Evolutionary conservation across 371 early-diverging fungal species (phyloP).

Genomic region (Syncephalastrum racemosum): DNA sequence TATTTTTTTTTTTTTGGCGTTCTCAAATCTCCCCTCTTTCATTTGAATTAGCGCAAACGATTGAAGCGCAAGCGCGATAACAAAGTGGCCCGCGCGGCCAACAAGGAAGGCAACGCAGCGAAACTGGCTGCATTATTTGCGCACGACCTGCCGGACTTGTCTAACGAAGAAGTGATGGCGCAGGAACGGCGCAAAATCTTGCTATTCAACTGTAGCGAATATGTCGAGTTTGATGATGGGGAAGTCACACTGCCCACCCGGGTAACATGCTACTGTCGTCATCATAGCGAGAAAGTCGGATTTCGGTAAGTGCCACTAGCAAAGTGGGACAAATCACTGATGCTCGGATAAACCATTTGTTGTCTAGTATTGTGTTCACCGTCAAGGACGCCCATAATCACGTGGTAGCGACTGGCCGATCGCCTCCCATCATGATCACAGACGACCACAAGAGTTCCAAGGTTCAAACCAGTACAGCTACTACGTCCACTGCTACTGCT

Average conservation of each 20-base stretch:
- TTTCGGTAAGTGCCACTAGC: conserved; percentile 54
- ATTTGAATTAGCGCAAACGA: conserved; percentile 43
- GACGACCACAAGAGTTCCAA: conserved; percentile 87
- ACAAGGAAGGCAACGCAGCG: conserved; percentile 50
- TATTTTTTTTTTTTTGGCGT: conserved; percentile 5
- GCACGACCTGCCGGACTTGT: conserved; percentile 42
- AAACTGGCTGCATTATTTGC: conserved; percentile 47
- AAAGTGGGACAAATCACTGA: not conserved
- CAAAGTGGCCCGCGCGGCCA: conserved; percentile 49
- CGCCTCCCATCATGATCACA: conserved; percentile 86
- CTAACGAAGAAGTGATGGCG: conserved; percentile 44
- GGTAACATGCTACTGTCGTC: conserved; percentile 85
- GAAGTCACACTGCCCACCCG: conserved; percentile 77
- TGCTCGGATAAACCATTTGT: conserved; percentile 4
- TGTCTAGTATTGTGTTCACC: conserved; percentile 60
- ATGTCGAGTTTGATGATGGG: conserved; percentile 74
- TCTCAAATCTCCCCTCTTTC: not conserved
- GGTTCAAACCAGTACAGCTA: conserved; percentile 35
- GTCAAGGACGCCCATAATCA: conserved; percentile 58
- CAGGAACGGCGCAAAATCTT: conserved; percentile 57
- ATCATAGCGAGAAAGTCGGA: conserved; percentile 86
- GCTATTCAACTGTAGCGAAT: conserved; percentile 70
- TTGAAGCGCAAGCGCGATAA: conserved; percentile 56
- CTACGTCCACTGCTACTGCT: conserved; percentile 11
- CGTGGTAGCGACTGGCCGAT: conserved; percentile 70